Percentiles rank a stretch among this genome's conserved stretches.
phyloP scores from a whole-genome alignment of 192 early-diverging fungal genomes.

The Paraglomus brasilianum region DNA sequence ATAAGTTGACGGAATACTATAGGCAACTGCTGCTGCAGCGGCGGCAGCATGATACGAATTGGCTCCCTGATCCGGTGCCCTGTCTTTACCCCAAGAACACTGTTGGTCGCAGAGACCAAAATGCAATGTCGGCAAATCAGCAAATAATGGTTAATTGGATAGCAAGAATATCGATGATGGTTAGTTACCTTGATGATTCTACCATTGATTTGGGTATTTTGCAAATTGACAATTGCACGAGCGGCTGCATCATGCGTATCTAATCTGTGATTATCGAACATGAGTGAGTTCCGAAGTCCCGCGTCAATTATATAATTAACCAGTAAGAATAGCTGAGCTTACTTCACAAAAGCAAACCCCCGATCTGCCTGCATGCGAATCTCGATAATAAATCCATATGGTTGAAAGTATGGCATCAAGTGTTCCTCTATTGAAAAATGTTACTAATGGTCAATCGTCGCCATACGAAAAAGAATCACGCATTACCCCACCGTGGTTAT shows the following conservation, averaged over 20 bases:
- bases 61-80: constrained; percentile 49
- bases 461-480: background rate
- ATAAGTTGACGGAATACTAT: constrained; percentile 15
- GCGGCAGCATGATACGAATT: constrained; percentile 26
- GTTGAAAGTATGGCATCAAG: constrained; percentile 70
- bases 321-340: constrained; percentile 16
- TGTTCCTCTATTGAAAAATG: constrained; percentile 54
- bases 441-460: background rate
- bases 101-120: background rate
- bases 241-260: constrained; percentile 90
- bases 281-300: background rate
- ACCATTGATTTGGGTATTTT: constrained; percentile 71
- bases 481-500: too few species aligned
- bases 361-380: constrained; percentile 85
- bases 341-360: constrained; percentile 91
- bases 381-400: constrained; percentile 76
- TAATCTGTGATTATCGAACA: constrained; percentile 44
- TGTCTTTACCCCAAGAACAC: constrained; percentile 90
- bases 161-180: background rate
- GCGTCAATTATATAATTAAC: background rate
- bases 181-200: constrained; percentile 67
- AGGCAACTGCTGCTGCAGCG: constrained; percentile 10
- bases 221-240: constrained; percentile 79
- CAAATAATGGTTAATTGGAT: background rate
- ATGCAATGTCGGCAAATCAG: background rate